These are phyloP conservation scores for Leucosporidium yakuticum DNA, from an alignment of 768 basidiomycete genomes.

Conservation along the genomic window DNA sequence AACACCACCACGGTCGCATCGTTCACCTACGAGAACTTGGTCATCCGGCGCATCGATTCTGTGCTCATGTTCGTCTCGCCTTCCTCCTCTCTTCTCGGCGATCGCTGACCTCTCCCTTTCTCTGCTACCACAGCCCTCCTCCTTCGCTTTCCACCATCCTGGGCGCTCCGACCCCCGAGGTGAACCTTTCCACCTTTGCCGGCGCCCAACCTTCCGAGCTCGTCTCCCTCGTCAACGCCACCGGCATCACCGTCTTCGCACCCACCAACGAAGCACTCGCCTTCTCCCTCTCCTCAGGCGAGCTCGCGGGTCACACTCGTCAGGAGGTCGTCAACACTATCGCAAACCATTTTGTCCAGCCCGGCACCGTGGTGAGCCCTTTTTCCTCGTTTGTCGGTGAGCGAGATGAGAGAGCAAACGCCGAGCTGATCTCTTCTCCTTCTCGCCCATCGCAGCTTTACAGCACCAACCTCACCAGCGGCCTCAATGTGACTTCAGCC, in stretches of 20 bases:
- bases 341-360: conserved; percentile 36
- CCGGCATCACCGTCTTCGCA: conserved; percentile 44
- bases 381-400: not conserved
- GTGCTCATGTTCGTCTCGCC: not conserved
- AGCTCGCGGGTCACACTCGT: conserved; percentile 39
- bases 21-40: not conserved
- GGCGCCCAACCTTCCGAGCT: conserved; percentile 34
- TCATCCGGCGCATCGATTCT: not conserved
- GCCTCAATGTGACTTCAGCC: conserved; percentile 42
- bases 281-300: conserved; percentile 27
- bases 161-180: too few relatives aligned
- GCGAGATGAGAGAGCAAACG: not conserved
- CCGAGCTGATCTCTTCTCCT: too few relatives aligned
- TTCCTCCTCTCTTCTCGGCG: not conserved
- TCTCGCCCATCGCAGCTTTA: not conserved
- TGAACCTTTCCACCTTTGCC: too few relatives aligned
- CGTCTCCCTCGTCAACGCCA: conserved; percentile 35
- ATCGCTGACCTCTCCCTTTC: not conserved
- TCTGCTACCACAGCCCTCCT: too few relatives aligned
- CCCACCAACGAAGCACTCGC: conserved; percentile 41
- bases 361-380: conserved; percentile 36
- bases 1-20: not conserved
- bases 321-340: conserved; percentile 38
- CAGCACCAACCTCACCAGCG: conserved; percentile 26
- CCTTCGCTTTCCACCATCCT: too few relatives aligned